Base-by-base conservation (phyloP, 2,329 filamentous ascomycete species). In the Claviceps humidiphila region DNA sequence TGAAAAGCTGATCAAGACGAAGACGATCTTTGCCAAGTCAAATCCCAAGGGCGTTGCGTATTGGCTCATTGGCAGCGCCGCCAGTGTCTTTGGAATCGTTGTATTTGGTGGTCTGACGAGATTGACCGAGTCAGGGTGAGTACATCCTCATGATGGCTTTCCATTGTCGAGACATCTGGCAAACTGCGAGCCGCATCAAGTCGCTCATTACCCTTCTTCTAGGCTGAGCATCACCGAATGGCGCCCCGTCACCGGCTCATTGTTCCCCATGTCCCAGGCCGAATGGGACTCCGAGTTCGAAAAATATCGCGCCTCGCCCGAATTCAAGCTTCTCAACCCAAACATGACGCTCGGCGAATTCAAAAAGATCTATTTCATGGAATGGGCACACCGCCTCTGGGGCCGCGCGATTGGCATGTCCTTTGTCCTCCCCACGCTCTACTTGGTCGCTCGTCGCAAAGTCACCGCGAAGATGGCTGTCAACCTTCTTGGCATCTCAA, bases 341-440 rank as follows among this genome's bases (percentile, higher is more conserved):
- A 81, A 88, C 66, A 98, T 98, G 93, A 85, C 80, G 37, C 75
- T 98, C 53, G 78, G 83, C 54, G 93, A 98, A 66, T 98, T 97
- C 74, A 96, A 97, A 70, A 85, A 93, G 66, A 98, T 98, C 59
- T 98, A 97, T 77, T 98, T 86, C 68, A 97, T 97, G 93, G 93
- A 98, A 74, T 98, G 93, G 93, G 82, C 84, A 44, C 93, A 98
- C 69, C 82, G 93, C 34, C 77, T 96, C 52, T 97, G 93, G 90
- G 93, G 93, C 46, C 84, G 93, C 58, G 76, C 95, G 60, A 87
- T 98, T 53, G 93, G 93, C 54, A 69, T 97, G 56, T 85, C 88
- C 49, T 96, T 97, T 68, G 82, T 95, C 47, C 64, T 96, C 1
- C 93, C 93, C 1, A 87, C 91, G 7, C 69, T 85, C 52, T 97